phyloP scores from a whole-genome alignment of 805 yeast species.

The Ogataea paradorogensis region DNA sequence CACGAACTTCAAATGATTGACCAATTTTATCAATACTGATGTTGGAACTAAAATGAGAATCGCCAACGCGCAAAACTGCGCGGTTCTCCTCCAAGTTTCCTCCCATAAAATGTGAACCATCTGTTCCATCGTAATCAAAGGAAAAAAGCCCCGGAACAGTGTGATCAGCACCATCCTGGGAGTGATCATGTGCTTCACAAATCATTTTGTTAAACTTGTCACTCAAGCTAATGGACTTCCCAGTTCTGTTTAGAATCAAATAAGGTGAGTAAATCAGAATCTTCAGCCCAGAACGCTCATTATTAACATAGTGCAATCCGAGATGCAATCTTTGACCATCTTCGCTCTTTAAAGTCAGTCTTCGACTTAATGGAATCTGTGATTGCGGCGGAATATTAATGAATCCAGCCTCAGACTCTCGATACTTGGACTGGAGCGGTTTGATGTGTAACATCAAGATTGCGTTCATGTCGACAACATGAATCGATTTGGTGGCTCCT shows the following conservation, averaged over 20 bases:
- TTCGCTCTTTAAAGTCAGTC: constrained; percentile 49
- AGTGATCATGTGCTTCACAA: constrained; percentile 36
- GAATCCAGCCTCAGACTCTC: constrained; percentile 69
- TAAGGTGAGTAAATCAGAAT: constrained; percentile 82
- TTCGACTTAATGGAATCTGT: constrained; percentile 33
- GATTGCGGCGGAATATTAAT: constrained; percentile 50
- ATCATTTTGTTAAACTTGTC: constrained; percentile 51
- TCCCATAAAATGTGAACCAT: constrained; percentile 28
- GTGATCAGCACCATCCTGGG: constrained; percentile 21
- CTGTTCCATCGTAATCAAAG: constrained; percentile 52
- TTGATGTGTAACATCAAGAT: constrained; percentile 68
- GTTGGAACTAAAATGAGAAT: constrained; percentile 69
- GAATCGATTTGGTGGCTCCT: constrained; percentile 71
- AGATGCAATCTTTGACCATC: constrained; percentile 70
- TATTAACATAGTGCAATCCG: constrained; percentile 58
- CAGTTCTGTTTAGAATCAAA: constrained; percentile 77
- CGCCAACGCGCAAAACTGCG: constrained; percentile 62
- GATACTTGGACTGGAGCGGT: constrained; percentile 60
- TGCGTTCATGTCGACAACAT: constrained; percentile 72
- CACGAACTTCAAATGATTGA: constrained; percentile 55
- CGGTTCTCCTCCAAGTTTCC: constrained; percentile 51
- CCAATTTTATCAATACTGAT: constrained; percentile 90
- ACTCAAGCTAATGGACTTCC: constrained; percentile 57
- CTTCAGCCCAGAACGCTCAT: constrained; percentile 55
- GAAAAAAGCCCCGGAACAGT: constrained; percentile 80